phyloP scores from a whole-genome alignment of 2,329 filamentous ascomycete species.

The Alternaria viburni region DNA sequence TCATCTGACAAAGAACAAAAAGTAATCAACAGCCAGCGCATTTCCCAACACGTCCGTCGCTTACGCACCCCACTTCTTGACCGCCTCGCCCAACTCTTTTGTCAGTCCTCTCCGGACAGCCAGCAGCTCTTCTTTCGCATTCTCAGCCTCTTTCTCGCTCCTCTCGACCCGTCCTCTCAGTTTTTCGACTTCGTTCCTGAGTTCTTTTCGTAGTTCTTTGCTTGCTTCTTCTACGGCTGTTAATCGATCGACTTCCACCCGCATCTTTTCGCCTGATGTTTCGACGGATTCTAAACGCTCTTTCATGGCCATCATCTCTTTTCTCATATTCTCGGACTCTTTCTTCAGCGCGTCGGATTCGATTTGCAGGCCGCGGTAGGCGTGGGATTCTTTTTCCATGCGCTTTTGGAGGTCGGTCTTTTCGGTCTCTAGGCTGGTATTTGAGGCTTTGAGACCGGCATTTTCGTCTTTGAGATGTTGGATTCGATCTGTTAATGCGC shows the following conservation, averaged over 20 bases:
- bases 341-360: conserved; percentile 13
- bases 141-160: conserved; percentile 12
- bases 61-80: conserved; percentile 14
- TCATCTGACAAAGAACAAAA: neutral
- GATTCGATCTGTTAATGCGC: conserved; percentile 26
- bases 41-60: neutral
- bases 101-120: conserved; percentile 7
- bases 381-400: conserved; percentile 13
- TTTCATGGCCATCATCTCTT: conserved; percentile 17
- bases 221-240: neutral
- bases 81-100: conserved; percentile 13
- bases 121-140: conserved; percentile 10
- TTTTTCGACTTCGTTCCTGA: conserved; percentile 3
- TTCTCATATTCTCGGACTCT: conserved; percentile 4
- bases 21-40: neutral
- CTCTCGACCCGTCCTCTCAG: conserved; percentile 10
- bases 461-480: conserved; percentile 27
- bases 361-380: conserved; percentile 5
- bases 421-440: conserved; percentile 10
- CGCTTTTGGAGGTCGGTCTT: conserved; percentile 13
- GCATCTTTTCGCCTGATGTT: conserved; percentile 3
- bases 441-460: conserved; percentile 15
- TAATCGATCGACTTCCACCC: conserved; percentile 1
- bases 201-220: conserved; percentile 5
- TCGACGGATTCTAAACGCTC: conserved; percentile 14